phyloP scores from a whole-genome alignment of 148 eudicot species.

The Suaeda aralocaspica region DNA sequence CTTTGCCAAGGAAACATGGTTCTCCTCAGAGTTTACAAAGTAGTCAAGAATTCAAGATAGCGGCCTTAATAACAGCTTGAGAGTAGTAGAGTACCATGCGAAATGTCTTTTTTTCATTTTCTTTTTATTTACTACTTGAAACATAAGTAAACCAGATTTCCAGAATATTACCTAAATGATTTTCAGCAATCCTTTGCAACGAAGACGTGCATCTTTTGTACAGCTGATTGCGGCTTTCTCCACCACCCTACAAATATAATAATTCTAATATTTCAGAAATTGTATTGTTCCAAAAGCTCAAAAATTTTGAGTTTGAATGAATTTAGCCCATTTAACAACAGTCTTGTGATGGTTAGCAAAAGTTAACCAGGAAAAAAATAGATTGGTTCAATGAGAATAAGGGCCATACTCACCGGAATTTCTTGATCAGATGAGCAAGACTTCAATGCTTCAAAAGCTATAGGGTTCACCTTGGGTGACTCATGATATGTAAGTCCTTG shows the following conservation, averaged over 20 bases:
- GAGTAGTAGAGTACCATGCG: too few relatives aligned
- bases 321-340: not conserved
- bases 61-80: too few relatives aligned
- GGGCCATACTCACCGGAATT: slow-evolving; percentile 72
- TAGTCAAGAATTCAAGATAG: too few relatives aligned
- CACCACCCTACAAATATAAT: slow-evolving; percentile 60
- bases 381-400: too few relatives aligned
- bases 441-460: slow-evolving; percentile 53
- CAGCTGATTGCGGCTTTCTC: slow-evolving; percentile 76
- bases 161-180: slow-evolving; percentile 54
- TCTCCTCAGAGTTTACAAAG: not conserved
- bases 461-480: slow-evolving; percentile 36
- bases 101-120: too few relatives aligned
- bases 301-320: not conserved
- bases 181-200: slow-evolving; percentile 56
- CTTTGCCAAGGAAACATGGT: not conserved
- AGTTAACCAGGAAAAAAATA: too few relatives aligned
- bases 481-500: slow-evolving; percentile 57
- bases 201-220: slow-evolving; percentile 60
- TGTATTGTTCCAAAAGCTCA: not conserved
- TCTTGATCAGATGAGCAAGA: slow-evolving; percentile 49
- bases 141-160: not conserved
- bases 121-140: too few relatives aligned
- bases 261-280: not conserved
- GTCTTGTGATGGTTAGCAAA: too few relatives aligned